Conservation (phyloP, 345 rosid genomes). For the Rhodomyrtus tomentosa region DNA sequence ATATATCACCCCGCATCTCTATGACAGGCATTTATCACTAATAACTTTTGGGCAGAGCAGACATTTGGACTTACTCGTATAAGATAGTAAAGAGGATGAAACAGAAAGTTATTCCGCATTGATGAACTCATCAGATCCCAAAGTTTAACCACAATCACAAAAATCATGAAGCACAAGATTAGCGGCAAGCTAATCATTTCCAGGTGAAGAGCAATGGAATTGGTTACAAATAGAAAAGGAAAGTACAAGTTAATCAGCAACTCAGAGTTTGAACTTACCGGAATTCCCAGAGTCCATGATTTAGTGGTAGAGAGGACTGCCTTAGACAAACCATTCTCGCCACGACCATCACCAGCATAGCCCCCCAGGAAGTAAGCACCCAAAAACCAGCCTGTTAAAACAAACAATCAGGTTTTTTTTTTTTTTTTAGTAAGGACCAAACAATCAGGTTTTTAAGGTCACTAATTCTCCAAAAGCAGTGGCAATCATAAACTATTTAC, state of each 20-base stretch:
- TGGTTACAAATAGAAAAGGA: background rate
- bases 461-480: background rate
- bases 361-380: slow-evolving; percentile 94
- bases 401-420: background rate
- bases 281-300: slow-evolving; percentile 78
- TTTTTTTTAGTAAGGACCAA: no score
- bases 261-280: slow-evolving; percentile 34
- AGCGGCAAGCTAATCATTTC: background rate
- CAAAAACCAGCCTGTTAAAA: slow-evolving; percentile 70
- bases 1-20: background rate
- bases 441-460: background rate
- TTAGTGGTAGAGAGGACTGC: slow-evolving; percentile 63
- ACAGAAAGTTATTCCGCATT: background rate
- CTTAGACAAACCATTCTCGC: slow-evolving; percentile 65
- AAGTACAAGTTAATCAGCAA: background rate
- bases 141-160: background rate
- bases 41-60: background rate
- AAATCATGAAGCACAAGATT: background rate
- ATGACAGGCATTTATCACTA: background rate
- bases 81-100: background rate
- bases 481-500: background rate
- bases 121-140: background rate
- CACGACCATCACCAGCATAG: slow-evolving; percentile 72
- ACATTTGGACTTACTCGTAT: background rate
- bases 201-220: background rate